A percentile compares a stretch with the other conserved stretches of the same genome.
Conservation (phyloP, 306 rosid species). For the Prunus fruticosa region DNA sequence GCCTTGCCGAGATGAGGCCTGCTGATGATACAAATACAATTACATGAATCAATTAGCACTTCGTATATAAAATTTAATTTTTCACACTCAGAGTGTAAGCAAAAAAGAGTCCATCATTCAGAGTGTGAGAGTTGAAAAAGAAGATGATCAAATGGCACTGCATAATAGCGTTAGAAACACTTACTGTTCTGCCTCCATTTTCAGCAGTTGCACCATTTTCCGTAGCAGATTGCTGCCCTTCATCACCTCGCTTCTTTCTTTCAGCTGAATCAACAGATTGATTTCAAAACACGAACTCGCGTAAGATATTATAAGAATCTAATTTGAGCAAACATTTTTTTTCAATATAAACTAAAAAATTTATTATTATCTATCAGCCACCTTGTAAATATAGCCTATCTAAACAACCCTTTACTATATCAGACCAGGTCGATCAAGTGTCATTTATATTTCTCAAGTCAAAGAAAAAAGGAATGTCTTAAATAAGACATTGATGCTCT, state of each 20-base stretch:
- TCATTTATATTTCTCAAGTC: neutral
- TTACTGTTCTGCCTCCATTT: slow-evolving; percentile 75
- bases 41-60: neutral
- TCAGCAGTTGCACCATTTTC: slow-evolving; percentile 68
- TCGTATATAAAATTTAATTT: neutral
- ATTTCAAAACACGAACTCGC: neutral
- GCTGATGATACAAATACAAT: slow-evolving; percentile 18
- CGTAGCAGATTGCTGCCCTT: slow-evolving; percentile 47
- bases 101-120: neutral
- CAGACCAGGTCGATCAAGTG: neutral
- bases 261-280: slow-evolving; percentile 61
- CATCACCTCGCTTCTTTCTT: slow-evolving; percentile 69
- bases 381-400: neutral
- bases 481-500: neutral
- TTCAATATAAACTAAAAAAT: neutral
- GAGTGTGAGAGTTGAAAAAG: neutral
- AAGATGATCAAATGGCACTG: neutral
- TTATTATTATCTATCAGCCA: neutral
- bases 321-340: neutral
- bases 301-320: neutral
- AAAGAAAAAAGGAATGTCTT: neutral
- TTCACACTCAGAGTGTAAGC: neutral
- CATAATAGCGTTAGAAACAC: slow-evolving; percentile 12
- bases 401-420: neutral
- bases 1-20: slow-evolving; percentile 75